These are phyloP conservation scores for Penicillium sp. DNA, from an alignment of 2,329 filamentous ascomycete species.

Conservation along the genomic window DNA sequence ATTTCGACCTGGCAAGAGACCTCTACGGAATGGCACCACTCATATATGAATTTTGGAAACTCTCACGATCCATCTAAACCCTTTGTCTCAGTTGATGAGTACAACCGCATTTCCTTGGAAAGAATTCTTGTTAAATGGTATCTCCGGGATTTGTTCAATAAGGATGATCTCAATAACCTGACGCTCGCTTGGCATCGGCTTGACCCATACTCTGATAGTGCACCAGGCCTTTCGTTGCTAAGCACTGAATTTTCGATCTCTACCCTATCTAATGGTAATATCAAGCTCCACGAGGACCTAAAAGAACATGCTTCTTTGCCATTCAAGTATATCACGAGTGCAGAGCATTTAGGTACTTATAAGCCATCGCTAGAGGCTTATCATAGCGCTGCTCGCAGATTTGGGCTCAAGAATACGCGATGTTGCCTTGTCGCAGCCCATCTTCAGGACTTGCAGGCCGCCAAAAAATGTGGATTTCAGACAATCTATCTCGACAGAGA, in stretches of 20 bases:
- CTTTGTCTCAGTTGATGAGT: slow-evolving; percentile 19
- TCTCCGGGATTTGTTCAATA: slow-evolving; percentile 12
- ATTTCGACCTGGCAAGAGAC: slow-evolving; percentile 15
- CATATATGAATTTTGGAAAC: slow-evolving; percentile 20
- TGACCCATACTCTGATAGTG: slow-evolving; percentile 64
- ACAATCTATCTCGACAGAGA: slow-evolving; percentile 71
- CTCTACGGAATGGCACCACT: slow-evolving; percentile 14
- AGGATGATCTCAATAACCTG: slow-evolving; percentile 30
- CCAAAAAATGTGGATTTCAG: slow-evolving; percentile 61
- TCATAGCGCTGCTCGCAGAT: slow-evolving; percentile 59
- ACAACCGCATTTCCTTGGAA: slow-evolving; percentile 16
- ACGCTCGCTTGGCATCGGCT: slow-evolving; percentile 72
- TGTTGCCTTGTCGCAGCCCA: slow-evolving; percentile 77
- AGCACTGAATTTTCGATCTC: too few species aligned
- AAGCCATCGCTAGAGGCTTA: slow-evolving; percentile 70
- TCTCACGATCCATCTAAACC: slow-evolving; percentile 13
- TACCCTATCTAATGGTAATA: too few species aligned
- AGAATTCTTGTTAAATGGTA: slow-evolving; percentile 5
- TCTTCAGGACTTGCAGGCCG: slow-evolving; percentile 65
- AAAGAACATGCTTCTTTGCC: slow-evolving; percentile 57
- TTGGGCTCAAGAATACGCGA: slow-evolving; percentile 59
- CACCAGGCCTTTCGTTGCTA: slow-evolving; percentile 61
- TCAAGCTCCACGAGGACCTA: too few species aligned
- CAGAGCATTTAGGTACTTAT: slow-evolving; percentile 70
- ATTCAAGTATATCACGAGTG: slow-evolving; percentile 64